Evolutionary conservation across 1,139 yeast genomes (phyloP), one percentile per base, ranked within the genome.

Genomic region (Lodderomyces orthopsilosis): DNA sequence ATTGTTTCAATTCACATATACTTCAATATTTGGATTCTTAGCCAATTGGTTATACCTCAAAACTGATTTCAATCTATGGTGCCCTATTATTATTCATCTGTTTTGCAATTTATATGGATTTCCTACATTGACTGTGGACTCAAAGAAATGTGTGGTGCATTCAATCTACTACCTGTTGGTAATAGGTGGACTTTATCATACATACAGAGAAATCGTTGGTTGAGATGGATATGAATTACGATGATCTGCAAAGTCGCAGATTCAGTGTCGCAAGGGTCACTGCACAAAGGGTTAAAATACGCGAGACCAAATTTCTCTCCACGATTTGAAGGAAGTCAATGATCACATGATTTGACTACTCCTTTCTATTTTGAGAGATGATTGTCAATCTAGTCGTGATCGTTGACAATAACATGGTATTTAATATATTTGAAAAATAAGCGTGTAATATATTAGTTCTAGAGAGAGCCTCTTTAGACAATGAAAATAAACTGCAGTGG

Each of bases 21-120:
- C 99, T 1, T 71, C 86, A 2, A 47, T 86, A 10, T 93, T 94
- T 65, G 98, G 98, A 0, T 70, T 81, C 45, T 68, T 87, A 44
- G 87, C 95, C 2, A 77, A 85, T 47, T 74, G 71, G 52, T 57
- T 87, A 9, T 85, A 79, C 54, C 74, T 44, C 9, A 35, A 38
- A 22, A 74, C 52, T 66, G 81, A 37, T 18, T 72, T 76, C 5
- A 80, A 78, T 44, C 59, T 87, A 7, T 81, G 85, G 84, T 70
- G 85, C 21, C 74, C 86, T 28, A 66, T 85, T 14, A 59, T 75
- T 1, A 78, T 81, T 2, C 99, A 93, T 58, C 56, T 75, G 1
- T 72, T 85, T 43, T 91, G 98, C 62, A 93, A 93, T 59, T 63
- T 77, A 45, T 70, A 86, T 66, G 96, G 96, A 0, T 76, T 91